phyloP scores from a whole-genome alignment of 2,329 filamentous ascomycete species.

The Diplodia corticola region DNA sequence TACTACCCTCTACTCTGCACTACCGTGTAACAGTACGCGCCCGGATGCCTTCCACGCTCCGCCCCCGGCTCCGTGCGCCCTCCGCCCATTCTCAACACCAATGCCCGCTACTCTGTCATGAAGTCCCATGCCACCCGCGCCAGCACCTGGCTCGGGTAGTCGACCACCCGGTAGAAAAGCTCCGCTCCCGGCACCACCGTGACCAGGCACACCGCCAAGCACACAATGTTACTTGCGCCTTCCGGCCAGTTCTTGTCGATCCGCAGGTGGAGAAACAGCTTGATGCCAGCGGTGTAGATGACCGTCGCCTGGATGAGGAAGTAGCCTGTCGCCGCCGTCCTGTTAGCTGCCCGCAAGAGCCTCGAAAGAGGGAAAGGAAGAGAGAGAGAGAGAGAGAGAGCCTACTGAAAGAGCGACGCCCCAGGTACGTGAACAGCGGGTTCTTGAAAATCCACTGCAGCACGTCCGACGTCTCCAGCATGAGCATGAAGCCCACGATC shows the following conservation, averaged over 20 bases:
- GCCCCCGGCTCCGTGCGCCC: not conserved
- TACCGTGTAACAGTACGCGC: no score
- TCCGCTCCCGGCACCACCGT: conserved; percentile 33
- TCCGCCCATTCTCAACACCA: conserved; percentile 8
- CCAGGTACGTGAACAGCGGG: conserved; percentile 40
- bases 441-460: conserved; percentile 41
- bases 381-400: no score
- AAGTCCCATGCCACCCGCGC: conserved; percentile 22
- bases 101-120: conserved; percentile 14
- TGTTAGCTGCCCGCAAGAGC: conserved; percentile 9
- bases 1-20: no score
- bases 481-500: conserved; percentile 44
- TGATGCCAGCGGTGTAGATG: conserved; percentile 46
- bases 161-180: conserved; percentile 35
- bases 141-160: conserved; percentile 28
- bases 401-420: conserved; percentile 48
- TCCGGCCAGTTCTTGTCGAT: conserved; percentile 24
- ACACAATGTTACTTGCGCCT: conserved; percentile 26
- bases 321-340: conserved; percentile 33
- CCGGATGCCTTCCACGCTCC: not conserved
- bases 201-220: conserved; percentile 28
- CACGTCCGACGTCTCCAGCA: conserved; percentile 43
- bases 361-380: no score
- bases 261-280: conserved; percentile 45
- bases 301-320: conserved; percentile 46